Evolutionary conservation across 805 yeast genomes (phyloP), one percentile per base, ranked within the genome.

Genomic region (Metschnikowia sp.): DNA sequence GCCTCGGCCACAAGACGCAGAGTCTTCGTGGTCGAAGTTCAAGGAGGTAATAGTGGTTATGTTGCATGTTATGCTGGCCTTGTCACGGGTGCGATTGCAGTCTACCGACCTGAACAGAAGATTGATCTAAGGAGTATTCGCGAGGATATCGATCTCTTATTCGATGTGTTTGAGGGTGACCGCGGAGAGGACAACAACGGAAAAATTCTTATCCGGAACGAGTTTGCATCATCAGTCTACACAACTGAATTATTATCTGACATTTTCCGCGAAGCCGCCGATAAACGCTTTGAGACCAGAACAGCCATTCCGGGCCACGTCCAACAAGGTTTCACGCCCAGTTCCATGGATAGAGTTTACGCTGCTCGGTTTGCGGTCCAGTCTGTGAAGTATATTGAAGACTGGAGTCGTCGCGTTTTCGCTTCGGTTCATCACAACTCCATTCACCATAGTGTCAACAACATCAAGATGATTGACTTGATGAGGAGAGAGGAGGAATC

Each of bases 291-390:
- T 64, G 97, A 91, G 60, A 86, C 94, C 13, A 84, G 95, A 65
- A 90, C 96, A 4, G 98, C 98, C 12, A 82, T 91, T 50, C 99
- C 99, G 28, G 99, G 99, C 30, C 98, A 92, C 64, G 94, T 92
- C 49, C 99, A 94, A 76, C 99, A 94, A 71, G 99, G 99, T 65
- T 94, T 91, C 50, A 79, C 82, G 45, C 99, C 99, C 42, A 84
- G 96, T 8, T 89, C 98, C 7, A 86, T 91, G 74, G 99, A 94
- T 65, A 82, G 98, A 66, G 84, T 90, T 34, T 79, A 84, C 54
- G 96, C 96, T 7, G 83, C 91, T 6, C 81, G 98, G 64, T 85
- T 86, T 65, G 96, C 96, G 3, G 86, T 92, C 56, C 86, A 83
- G 68, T 89, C 97, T 48, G 84, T 91, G 48, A 86, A 89, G 65